A percentile compares a stretch with the other conserved stretches of the same genome.
phyloP scores from a whole-genome alignment of 2,329 filamentous ascomycete genomes.

The Rugonectria rugulosa region DNA sequence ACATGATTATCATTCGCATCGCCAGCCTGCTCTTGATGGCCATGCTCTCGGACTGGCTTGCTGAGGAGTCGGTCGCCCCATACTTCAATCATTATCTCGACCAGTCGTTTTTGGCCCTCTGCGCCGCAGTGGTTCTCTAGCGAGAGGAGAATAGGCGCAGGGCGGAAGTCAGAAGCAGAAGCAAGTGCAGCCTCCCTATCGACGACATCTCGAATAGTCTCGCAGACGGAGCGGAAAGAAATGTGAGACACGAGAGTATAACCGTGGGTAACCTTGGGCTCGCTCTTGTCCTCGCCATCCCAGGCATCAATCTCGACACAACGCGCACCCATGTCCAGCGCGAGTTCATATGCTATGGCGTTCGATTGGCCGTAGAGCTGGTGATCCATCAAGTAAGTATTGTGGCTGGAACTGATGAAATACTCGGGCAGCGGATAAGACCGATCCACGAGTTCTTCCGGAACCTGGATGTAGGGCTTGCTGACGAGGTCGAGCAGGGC shows the following conservation, averaged over 20 bases:
- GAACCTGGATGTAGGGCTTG: slow-evolving; percentile 65
- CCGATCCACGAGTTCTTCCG: slow-evolving; percentile 61
- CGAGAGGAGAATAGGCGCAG: slow-evolving; percentile 69
- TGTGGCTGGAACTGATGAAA: slow-evolving; percentile 77
- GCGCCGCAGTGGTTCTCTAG: slow-evolving; percentile 72
- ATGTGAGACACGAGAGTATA: slow-evolving; percentile 73
- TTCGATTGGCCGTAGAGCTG: slow-evolving; percentile 72
- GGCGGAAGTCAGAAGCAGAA: slow-evolving; percentile 41
- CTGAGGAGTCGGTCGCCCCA: slow-evolving; percentile 67
- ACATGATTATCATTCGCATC: slow-evolving; percentile 59
- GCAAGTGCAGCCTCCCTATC: slow-evolving; percentile 63
- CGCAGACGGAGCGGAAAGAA: slow-evolving; percentile 69
- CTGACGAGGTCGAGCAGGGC: slow-evolving; percentile 61
- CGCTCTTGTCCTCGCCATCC: slow-evolving; percentile 67
- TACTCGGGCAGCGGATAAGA: slow-evolving; percentile 71
- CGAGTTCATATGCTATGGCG: slow-evolving; percentile 68
- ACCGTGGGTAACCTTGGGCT: slow-evolving; percentile 75
- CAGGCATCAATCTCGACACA: slow-evolving; percentile 80
- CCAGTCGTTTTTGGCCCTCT: slow-evolving; percentile 67
- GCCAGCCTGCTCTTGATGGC: slow-evolving; percentile 61
- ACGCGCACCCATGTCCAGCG: slow-evolving; percentile 67
- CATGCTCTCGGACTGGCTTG: slow-evolving; percentile 63
- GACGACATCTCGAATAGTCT: slow-evolving; percentile 68
- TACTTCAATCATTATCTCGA: slow-evolving; percentile 70
- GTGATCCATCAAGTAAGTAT: slow-evolving; percentile 75